Base-by-base conservation (phyloP, 768 basidiomycete species). In the Termitomyces sp. region DNA sequence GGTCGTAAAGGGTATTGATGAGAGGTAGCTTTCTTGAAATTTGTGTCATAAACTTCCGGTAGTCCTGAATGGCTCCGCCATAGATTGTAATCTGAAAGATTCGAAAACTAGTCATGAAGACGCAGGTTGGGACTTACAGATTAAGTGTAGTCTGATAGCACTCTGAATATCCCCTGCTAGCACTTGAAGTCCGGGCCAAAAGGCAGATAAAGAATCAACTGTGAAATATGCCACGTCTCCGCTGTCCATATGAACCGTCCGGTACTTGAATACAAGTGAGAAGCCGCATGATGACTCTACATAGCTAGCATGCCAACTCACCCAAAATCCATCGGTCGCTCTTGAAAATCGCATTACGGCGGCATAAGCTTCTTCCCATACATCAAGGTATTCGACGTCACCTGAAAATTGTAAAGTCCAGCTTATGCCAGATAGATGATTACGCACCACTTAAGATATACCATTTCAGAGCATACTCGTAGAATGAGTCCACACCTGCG, bases 101-200 rank as follows among this genome's bases (percentile, higher is more conserved):
- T 46, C 45, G 47, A 39, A 19, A 17, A 35, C 44, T 39, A 37
- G 27, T 10, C 11, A 25, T 19, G 44, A 58, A 34, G 28, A 16
- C 19, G 51, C 37, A 51, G 35, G 27, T 46, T 41, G 39, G 35
- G 17, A 64, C 86, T 64, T 61, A 92, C 92, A 97, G 47, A 86
- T 80, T 64, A 96, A 71, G 72, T 98, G 96, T n/a, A 89, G 79
- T 64, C 91, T 91, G 63, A 97, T 91, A 17, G 95, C 96, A 68
- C 82, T 93, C 67, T 91, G 85, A 35, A 97, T 67, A 73, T 97
- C 91, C 19, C 90, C 91, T 3, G 85, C 84, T 12, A 93, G 72
- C 10, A 94, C 89, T 71, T 97, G 96, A 16, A 98, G 76, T 21
- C 95, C 97, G n/a, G 96, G 93, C 85, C 95, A 94, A 69, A 98